Evolutionary conservation across 1,284 basidiomycete species (phyloP), one percentile per base, ranked within the genome.

Genomic region (Ganoderma sinense): DNA sequence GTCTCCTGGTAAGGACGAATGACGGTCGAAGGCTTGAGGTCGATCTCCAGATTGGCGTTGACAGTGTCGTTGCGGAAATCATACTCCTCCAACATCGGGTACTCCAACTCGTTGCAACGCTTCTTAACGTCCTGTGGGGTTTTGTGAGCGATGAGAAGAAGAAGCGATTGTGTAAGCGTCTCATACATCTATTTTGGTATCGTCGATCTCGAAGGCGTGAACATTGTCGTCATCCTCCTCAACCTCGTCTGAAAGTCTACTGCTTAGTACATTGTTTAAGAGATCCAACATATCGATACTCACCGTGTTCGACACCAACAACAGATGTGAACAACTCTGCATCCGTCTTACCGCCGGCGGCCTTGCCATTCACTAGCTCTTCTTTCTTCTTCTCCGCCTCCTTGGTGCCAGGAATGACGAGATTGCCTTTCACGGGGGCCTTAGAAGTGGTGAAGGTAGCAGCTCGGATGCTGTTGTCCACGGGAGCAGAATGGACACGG

Each of bases 1-100:
- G 97, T 98, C 82, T 98, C 97, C 81, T 99, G 97, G 81, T 99
- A 99, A 14, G 97, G 95, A 68, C 97, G 89, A 78, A 99, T 98
- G 73, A 96, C 93, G 0, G 97, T 98, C 63, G 96, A 94, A 2
- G 97, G 97, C 80, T 98, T 98, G 67, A 98, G 88, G 82, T 98
- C 97, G 71, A 99, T 98, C 78, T 98, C 97, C 65, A 99, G 87
- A 80, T 97, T 97, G 39, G 97, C 89, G 78, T 99, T 99, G 73
- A 95, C 84, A 0, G 94, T 96, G 81, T 99, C 97, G 77, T 98
- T 97, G 55, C 96, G 88, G 85, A 98, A 99, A 80, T 99, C 97
- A 79, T 99, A 99, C 81, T 99, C 97, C 80, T 99, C 97, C 62
- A 98, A 86, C 89, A 98, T 97, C 2, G 97, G 97, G 74, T 97